Base-by-base conservation (phyloP, 2,329 filamentous ascomycete species). In the Monilinia aucupariae region DNA sequence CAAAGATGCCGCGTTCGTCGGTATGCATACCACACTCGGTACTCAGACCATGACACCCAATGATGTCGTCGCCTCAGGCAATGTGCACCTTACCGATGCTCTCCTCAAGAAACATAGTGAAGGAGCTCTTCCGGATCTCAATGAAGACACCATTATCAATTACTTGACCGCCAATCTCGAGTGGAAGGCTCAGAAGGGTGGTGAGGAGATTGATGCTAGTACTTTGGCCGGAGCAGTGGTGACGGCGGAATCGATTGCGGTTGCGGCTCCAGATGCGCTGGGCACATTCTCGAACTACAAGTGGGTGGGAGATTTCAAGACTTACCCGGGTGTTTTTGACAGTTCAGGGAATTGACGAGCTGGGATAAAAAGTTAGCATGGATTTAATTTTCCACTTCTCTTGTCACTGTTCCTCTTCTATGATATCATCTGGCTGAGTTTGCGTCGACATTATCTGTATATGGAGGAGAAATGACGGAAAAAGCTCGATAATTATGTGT, bases 21-120 rank as follows among this genome's bases (percentile, higher is more conserved):
- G 62, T 3, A 60, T 63, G 56, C 55, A 60, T 20, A 49, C 55
- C 27, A 61, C 62, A 25, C 49, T 63, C 20, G 55, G 45, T 3
- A 47, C n/a, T 22, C 8, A 49, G 20, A 13, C n/a, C 6, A 47
- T 49, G 30, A 7, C 54, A 7, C 34, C 53, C 53, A 51, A 49
- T n/a, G 69, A 15, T 59, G 71, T 30, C 41, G 68, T 30, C 70
- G 32, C 77, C 22, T 74, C 75, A 6, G 75, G 74, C 25, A 75
- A 71, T 34, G 73, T 78, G 15, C 73, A 70, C 8, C 66, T 78
- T 4, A 77, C 75, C 0, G 69, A 72, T 1, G 72, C 71, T 25
- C 67, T 78, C 7, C 55, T 74, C 34, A 37, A 34, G 8, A 54
- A 71, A 55, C 69, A 74, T 15, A 63, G 68, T 5, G 67, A 67